Evolutionary conservation across 805 yeast species (phyloP), one percentile per base, ranked within the genome.

Genomic region (Pichia insulana): DNA sequence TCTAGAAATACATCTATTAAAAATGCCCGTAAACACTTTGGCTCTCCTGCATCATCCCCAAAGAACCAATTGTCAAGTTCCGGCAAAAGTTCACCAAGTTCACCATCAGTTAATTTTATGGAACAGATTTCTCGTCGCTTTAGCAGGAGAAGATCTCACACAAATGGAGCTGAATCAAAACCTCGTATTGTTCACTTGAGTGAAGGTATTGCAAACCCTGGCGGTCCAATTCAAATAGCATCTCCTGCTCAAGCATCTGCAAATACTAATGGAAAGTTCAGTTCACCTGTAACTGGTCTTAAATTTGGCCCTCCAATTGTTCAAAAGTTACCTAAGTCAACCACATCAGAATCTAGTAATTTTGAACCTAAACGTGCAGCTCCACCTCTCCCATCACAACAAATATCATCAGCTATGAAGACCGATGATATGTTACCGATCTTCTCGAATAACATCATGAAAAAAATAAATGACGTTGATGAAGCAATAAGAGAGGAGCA

Each of bases 41-140:
- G 28, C 2, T 37, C 40, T 31, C 17, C 34, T 3, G 18, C 27
- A 7, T 41, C 44, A 15, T 41, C 44, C 2, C 44, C 44, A 0
- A 41, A 12, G 2, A 13, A 30, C 16, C 4, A 17, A 4, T 36
- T 36, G 15, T 25, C 34, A 31, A 20, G 13, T n/a, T 4, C 19
- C 10, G 34, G 37, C 5, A 45, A 47, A 18, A 39, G 43, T 22
- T 28, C 43, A 12, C 41, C 42, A 27, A 42, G 34, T 17, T 58
- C 62, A 1, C 50, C 60, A 6, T 55, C 62, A 11, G 47, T 57
- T 9, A 55, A 61, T 27, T 38, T 59, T 15, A 47, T 60, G 17
- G 59, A 59, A 34, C 47, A 51, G 10, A 43, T 60, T 20, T 58
- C 63, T 6, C 52, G 61, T 12, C 50, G 55, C 28, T 59, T 60